Percentiles rank a stretch among this genome's conserved stretches.
phyloP scores from a whole-genome alignment of 768 basidiomycete genomes.

The Mycena crocata region DNA sequence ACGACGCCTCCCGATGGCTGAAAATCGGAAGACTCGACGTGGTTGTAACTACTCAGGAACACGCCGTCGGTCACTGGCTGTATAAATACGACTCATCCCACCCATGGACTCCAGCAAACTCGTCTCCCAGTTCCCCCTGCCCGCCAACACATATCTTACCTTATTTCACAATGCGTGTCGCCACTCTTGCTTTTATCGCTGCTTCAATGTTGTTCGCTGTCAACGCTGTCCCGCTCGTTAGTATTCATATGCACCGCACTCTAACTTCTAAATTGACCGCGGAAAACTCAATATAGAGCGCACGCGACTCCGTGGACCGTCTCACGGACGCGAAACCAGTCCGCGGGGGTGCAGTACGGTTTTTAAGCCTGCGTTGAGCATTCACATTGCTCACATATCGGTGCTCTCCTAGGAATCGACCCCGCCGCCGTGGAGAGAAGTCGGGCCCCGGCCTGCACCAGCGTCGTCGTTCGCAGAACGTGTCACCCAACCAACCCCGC shows the following conservation, averaged over 20 bases:
- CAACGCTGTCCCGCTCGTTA: constrained; percentile 21
- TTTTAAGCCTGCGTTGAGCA: background rate
- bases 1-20: constrained; percentile 22
- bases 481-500: constrained; percentile 7
- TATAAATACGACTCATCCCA: constrained; percentile 13
- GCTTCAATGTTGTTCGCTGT: background rate
- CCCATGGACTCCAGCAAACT: background rate
- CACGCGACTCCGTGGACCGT: constrained; percentile 10
- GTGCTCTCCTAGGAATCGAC: background rate
- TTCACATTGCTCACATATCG: constrained; percentile 3
- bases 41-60: background rate
- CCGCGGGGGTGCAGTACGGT: constrained; percentile 7
- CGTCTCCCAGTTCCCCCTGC: background rate
- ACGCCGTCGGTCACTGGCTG: no score
- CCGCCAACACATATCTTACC: background rate
- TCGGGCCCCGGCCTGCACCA: background rate
- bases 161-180: constrained; percentile 5
- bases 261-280: constrained; percentile 17
- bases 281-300: constrained; percentile 6
- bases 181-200: constrained; percentile 8
- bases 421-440: constrained; percentile 5
- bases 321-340: background rate
- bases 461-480: background rate
- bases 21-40: constrained; percentile 12
- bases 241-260: background rate